These are phyloP conservation scores for Melanogaster broomeanus DNA, from an alignment of 768 basidiomycete species.

Conservation along the genomic window DNA sequence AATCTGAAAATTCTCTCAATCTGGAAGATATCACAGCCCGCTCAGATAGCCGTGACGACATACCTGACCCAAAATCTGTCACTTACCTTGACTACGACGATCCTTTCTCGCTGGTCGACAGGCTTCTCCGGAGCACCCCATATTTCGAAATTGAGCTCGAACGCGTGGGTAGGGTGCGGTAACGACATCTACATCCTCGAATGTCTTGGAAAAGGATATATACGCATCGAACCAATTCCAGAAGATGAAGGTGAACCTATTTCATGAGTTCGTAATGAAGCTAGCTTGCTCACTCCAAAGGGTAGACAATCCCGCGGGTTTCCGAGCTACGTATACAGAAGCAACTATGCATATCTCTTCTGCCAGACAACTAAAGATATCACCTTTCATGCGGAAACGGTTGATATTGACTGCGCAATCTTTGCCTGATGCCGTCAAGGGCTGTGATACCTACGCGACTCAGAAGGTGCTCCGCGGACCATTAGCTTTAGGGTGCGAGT, in stretches of 20 bases:
- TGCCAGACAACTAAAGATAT: slow-evolving; percentile 45
- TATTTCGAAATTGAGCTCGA: slow-evolving; percentile 51
- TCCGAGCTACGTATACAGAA: slow-evolving; percentile 56
- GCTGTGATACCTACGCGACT: slow-evolving; percentile 66
- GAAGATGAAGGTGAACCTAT: slow-evolving; percentile 36
- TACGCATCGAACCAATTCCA: slow-evolving; percentile 56
- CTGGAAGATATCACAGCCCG: not conserved
- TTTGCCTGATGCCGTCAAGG: slow-evolving; percentile 63
- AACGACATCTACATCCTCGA: slow-evolving; percentile 71
- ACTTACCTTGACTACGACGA: slow-evolving; percentile 79
- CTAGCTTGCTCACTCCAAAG: not conserved
- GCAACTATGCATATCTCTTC: slow-evolving; percentile 46
- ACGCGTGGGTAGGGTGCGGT: slow-evolving; percentile 84
- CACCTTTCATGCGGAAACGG: slow-evolving; percentile 56
- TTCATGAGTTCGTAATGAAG: not conserved
- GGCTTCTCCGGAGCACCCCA: slow-evolving; percentile 56
- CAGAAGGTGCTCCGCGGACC: slow-evolving; percentile 55
- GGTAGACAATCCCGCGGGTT: slow-evolving; percentile 31
- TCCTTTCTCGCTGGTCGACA: slow-evolving; percentile 59
- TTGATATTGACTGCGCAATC: slow-evolving; percentile 53
- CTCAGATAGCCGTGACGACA: slow-evolving; percentile 28
- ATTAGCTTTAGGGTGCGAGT: slow-evolving; percentile 50
- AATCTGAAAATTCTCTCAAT: slow-evolving; percentile 13
- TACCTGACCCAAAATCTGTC: slow-evolving; percentile 61
- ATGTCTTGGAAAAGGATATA: slow-evolving; percentile 66